Evolutionary conservation across 192 early-diverging fungal species (phyloP), one percentile per base, ranked within the genome.

Genomic region (Coemansia furcata): DNA sequence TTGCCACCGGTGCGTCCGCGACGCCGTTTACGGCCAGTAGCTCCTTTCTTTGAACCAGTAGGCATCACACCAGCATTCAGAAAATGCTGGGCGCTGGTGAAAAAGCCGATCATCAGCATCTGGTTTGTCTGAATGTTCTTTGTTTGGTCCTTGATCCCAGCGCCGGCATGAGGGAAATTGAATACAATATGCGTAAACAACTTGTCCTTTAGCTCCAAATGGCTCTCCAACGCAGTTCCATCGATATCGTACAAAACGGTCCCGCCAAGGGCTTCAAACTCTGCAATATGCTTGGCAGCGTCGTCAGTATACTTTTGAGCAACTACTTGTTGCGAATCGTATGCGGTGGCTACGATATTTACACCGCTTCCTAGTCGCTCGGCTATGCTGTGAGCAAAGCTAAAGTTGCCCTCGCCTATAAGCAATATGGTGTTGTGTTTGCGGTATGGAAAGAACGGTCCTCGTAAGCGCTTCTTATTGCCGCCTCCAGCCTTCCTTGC

Each of bases 361-460:
- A 85, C 72, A 12, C 84, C 86, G 7, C 84, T 78, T 17, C 86
- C 78, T 23, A 89, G 77, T 3, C 90, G 60, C 39, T 85, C 80
- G 10, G 86, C 85, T 11, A 98, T 62, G 19, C 89, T 85, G 52
- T 85, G 85, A 1, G 96, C 89, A 76, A 96, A 98, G 58, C 90
- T 92, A 70, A 98, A 97, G 80, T 97, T 98, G n/a, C 94, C 94
- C 81, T 95, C 94, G 44, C 94, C 94, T 4, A 95, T 71, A 3
- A 95, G 80, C 6, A 95, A 69, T 35, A 95, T 89, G 14, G 68
- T 72, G 70, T 94, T 86, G 15, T 76, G 59, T 17, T 71, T 66
- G 8, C 63, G 71, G 76, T 88, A 92, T 3, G 87, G 88, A 36
- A 83, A 83, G 40, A 37, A 39, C 1, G 73, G 46, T 15, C 46